phyloP scores from a whole-genome alignment of 768 basidiomycete species.

The Suillus fuscotomentosus region DNA sequence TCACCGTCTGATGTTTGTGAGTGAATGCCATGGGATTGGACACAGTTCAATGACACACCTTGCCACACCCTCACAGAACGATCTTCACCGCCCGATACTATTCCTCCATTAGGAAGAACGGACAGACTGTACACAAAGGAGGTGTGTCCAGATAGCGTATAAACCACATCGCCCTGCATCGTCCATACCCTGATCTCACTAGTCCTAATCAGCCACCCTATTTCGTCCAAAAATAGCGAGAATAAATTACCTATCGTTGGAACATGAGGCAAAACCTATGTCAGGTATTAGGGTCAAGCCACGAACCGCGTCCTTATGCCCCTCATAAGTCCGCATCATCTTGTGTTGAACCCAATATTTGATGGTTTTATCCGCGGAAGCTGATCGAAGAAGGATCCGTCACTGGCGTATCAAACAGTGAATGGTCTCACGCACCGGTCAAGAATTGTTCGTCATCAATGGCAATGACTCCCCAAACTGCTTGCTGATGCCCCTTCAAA shows the following conservation, averaged over 20 bases:
- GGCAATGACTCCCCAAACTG: slow-evolving; percentile 91
- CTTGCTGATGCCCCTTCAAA: slow-evolving; percentile 83
- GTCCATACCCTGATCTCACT: slow-evolving; percentile 96
- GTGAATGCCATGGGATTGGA: slow-evolving; percentile 1
- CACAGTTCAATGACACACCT: slow-evolving; percentile 44
- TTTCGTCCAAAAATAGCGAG: neutral
- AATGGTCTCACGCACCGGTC: slow-evolving; percentile 58
- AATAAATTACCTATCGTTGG: slow-evolving; percentile 78
- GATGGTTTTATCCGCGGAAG: slow-evolving; percentile 94
- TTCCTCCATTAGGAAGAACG: slow-evolving; percentile 75
- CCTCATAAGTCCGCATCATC: slow-evolving; percentile 69
- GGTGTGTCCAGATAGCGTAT: slow-evolving; percentile 89
- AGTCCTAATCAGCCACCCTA: slow-evolving; percentile 8
- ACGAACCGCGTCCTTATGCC: slow-evolving; percentile 91
- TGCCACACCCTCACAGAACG: slow-evolving; percentile 90
- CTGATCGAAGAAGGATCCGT: slow-evolving; percentile 37
- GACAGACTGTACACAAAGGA: slow-evolving; percentile 94
- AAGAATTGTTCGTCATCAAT: slow-evolving; percentile 74
- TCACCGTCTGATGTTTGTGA: slow-evolving; percentile 63
- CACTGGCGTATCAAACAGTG: slow-evolving; percentile 1
- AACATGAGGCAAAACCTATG: slow-evolving; percentile 92
- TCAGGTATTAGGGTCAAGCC: slow-evolving; percentile 78
- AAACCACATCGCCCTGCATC: slow-evolving; percentile 71
- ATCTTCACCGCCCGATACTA: slow-evolving; percentile 94
- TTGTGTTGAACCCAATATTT: slow-evolving; percentile 84